Percentiles rank a stretch among this genome's conserved stretches.
Conservation (phyloP, 2,329 filamentous ascomycete species). For the Ceratocystis colombiana region DNA sequence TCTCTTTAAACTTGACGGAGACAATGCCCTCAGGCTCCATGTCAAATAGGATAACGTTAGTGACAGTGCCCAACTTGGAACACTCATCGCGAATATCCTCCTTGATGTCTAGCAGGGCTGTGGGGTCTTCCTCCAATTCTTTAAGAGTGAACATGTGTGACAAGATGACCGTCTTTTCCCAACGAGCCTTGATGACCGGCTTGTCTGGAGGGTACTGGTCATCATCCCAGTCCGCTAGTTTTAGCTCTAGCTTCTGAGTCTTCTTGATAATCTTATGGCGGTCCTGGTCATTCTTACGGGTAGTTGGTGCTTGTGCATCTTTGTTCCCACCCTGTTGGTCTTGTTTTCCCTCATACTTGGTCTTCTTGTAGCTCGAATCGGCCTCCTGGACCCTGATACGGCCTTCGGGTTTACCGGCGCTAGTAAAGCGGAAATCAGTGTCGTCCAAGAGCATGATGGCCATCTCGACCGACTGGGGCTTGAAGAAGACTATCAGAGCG, state of each 20-base stretch:
- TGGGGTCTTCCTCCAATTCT: conserved; percentile 76
- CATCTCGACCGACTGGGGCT: conserved; percentile 81
- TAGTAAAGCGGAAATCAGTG: conserved; percentile 61
- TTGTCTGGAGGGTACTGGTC: conserved; percentile 48
- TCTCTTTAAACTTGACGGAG: conserved; percentile 68
- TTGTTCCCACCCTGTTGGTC: conserved; percentile 32
- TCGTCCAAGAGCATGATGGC: conserved; percentile 74
- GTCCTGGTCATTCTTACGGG: conserved; percentile 52
- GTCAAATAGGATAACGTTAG: conserved; percentile 85
- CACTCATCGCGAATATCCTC: conserved; percentile 90
- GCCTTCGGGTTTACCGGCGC: conserved; percentile 44
- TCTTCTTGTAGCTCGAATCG: conserved; percentile 85
- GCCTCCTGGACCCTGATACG: conserved; percentile 74
- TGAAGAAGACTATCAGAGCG: conserved; percentile 87
- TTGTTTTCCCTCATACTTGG: conserved; percentile 52
- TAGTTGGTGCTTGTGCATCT: conserved; percentile 29
- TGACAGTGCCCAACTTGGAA: conserved; percentile 73
- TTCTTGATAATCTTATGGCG: conserved; percentile 86
- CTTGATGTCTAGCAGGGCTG: conserved; percentile 79
- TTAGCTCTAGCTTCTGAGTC: conserved; percentile 81
- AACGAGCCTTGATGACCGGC: conserved; percentile 41
- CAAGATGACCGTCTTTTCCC: conserved; percentile 75
- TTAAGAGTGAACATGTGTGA: conserved; percentile 86
- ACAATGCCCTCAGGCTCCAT: conserved; percentile 74
- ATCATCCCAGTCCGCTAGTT: conserved; percentile 91